Base-by-base conservation (phyloP, 225 moss, liverwort and hornwort species). In the Physcomitrellopsis africana region DNA sequence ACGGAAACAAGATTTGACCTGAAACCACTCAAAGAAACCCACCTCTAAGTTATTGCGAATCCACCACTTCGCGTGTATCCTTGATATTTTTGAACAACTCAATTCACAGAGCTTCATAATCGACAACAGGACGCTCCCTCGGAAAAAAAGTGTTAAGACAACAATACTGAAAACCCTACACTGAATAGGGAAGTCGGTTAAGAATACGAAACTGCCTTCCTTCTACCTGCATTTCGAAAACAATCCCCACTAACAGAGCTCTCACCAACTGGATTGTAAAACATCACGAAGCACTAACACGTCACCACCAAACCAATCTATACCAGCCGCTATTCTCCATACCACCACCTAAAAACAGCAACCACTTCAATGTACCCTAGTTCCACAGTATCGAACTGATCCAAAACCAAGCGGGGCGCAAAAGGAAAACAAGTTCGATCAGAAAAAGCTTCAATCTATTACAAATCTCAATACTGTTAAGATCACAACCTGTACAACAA, bases 101-200 rank as follows among this genome's bases (percentile, higher is more conserved):
- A 53, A 22, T 27, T 54, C 42, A 42, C 27, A 56, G 46, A 72
- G 42, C 16, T 13, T 61, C 55, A 5, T 19, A 22, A 29, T 11
- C 41, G 0, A 59, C 48, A 55, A 68, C 51, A 43, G 43, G 3
- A 68, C 64, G 41, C 53, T 52, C 1, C 51, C 57, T 17, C 9
- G 1, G 11, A 68, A 49, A 16, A 24, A 54, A 47, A 60, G 65
- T 26, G 75, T n/a, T 24, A 22, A 56, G 46, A 24, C 66, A 41
- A 15, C 51, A 63, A 18, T 69, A 75, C 47, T 49, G 51, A 1
- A 43, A 80, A 77, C 80, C 83, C 73, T 80, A 83, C 69, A 65
- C 41, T 65, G 22, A 62, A 75, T 53, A 13, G 47, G 7, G 5
- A 26, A 27, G 79, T 51, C 76, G 53, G 63, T 80, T 68, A 53